Base-by-base conservation (phyloP, 2,329 filamentous ascomycete species). In the Phialophora tarda region DNA sequence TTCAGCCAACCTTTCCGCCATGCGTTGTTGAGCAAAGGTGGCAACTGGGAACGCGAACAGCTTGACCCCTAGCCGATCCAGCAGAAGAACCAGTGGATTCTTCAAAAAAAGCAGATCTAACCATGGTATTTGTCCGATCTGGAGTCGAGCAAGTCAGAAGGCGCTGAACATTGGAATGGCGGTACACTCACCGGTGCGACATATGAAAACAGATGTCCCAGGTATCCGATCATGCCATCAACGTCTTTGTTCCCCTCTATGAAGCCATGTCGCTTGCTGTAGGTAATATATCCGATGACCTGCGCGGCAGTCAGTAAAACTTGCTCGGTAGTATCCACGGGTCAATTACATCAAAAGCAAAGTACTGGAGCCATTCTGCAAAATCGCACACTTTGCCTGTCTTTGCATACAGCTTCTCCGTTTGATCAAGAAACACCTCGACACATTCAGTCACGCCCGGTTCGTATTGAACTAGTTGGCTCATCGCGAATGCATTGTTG, bases 361-460 rank as follows among this genome's bases (percentile, higher is more conserved):
- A 73, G 65, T 75, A 80, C 61, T 77, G 80, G 61, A 82, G 78
- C 76, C 77, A 80, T 28, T 75, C 62, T 32, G 78, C 76, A 14
- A 82, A 78, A 21, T 79, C 72, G n/a, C 70, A 72, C 7, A 70
- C 64, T 38, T 69, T 57, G 26, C 62, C 60, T 10, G 70, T 69
- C 2, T 69, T 68, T 4, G 81, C 83, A 70, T 83, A 89, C 2
- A 88, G 74, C 1, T 81, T 79, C 68, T 86, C 82, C 0, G 87
- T 89, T 74, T 87, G 86, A 34, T 83, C 77, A 5, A 94, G 83
- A 75, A 93, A 94, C 1, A 91, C 79, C 69, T 86, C 85, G 0
- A 89, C 88, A 0, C 89, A 92, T 71, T 88, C 89, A 75, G 92
- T 90, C 48, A 95, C 91, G 41, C 92, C 88, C 0, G 91, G 90